phyloP scores from a whole-genome alignment of 306 rosid genomes.

The Inga leiocalycina region DNA sequence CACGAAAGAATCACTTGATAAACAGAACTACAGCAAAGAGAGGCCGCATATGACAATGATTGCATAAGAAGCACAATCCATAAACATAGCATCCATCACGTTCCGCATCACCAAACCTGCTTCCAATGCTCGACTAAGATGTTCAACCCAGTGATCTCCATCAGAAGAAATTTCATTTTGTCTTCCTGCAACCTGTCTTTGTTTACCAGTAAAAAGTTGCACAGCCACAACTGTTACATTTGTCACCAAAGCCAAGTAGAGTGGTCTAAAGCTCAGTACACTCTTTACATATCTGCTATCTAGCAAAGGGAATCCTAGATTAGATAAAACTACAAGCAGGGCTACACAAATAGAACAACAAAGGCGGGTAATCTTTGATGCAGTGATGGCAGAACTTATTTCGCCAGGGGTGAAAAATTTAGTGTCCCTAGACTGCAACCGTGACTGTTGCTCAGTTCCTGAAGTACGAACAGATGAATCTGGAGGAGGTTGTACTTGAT shows the following conservation, averaged over 20 bases:
- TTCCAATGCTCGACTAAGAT: constrained; percentile 55
- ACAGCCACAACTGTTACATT: constrained; percentile 63
- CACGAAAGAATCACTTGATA: constrained; percentile 24
- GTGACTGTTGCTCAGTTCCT: constrained; percentile 27
- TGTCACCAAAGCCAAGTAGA: constrained; percentile 67
- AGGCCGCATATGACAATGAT: constrained; percentile 65
- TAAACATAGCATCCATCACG: constrained; percentile 68
- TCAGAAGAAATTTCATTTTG: constrained; percentile 16
- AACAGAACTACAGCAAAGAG: constrained; percentile 34
- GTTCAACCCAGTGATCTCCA: constrained; percentile 43
- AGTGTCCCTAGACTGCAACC: not conserved
- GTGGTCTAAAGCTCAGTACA: constrained; percentile 58
- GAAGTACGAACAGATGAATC: constrained; percentile 27
- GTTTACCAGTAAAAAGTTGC: constrained; percentile 41
- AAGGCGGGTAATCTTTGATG: constrained; percentile 55
- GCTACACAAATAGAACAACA: constrained; percentile 59
- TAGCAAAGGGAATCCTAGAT: constrained; percentile 48
- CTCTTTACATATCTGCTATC: constrained; percentile 42
- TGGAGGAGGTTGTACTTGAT: constrained; percentile 17
- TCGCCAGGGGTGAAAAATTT: constrained; percentile 45
- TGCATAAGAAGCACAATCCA: constrained; percentile 73
- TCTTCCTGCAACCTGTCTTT: constrained; percentile 31
- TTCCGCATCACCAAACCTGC: constrained; percentile 50
- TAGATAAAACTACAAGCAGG: constrained; percentile 52
- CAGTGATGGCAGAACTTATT: constrained; percentile 56